These are phyloP conservation scores for Acanthamoeba pearcei DNA, from an alignment of 208 protist species.

Conservation along the genomic window DNA sequence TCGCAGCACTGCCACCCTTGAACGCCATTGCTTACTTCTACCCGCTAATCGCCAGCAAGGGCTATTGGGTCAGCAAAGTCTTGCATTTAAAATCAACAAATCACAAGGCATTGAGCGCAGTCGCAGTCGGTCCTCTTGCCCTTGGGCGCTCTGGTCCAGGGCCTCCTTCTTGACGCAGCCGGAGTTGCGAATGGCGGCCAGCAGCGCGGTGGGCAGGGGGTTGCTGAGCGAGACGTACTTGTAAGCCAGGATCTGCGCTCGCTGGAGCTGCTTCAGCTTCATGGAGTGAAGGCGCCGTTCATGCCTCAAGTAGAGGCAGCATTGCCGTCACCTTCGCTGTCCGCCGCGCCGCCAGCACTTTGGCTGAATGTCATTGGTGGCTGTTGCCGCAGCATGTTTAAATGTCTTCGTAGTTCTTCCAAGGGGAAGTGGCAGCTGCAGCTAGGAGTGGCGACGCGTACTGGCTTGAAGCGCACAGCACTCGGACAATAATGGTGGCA, in stretches of 20 bases:
- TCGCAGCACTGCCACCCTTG: too few relatives aligned
- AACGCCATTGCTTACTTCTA: too few relatives aligned
- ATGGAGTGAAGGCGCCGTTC: constrained; percentile 3
- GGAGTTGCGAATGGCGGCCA: constrained; percentile 29
- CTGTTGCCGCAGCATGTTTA: background rate
- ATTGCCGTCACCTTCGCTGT: background rate
- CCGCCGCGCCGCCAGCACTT: background rate
- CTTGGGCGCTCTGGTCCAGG: background rate
- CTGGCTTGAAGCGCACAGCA: too few relatives aligned
- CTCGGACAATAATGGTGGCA: background rate
- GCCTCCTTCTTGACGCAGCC: background rate
- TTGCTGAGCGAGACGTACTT: constrained; percentile 6
- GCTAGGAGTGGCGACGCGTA: too few relatives aligned
- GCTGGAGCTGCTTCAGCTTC: background rate
- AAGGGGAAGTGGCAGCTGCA: too few relatives aligned
- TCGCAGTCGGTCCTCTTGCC: background rate
- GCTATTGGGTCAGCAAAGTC: too few relatives aligned
- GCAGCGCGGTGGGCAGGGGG: background rate
- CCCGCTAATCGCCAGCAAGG: too few relatives aligned
- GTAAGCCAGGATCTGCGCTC: constrained; percentile 41
- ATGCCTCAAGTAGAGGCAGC: too few relatives aligned
- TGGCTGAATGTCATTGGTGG: too few relatives aligned
- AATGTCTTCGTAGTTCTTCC: too few relatives aligned
- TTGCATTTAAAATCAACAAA: too few relatives aligned
- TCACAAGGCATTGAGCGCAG: too few relatives aligned